A percentile compares a stretch with the other conserved stretches of the same genome.
phyloP scores from a whole-genome alignment of 1,284 basidiomycete species.

The Prillingera fragicola region DNA sequence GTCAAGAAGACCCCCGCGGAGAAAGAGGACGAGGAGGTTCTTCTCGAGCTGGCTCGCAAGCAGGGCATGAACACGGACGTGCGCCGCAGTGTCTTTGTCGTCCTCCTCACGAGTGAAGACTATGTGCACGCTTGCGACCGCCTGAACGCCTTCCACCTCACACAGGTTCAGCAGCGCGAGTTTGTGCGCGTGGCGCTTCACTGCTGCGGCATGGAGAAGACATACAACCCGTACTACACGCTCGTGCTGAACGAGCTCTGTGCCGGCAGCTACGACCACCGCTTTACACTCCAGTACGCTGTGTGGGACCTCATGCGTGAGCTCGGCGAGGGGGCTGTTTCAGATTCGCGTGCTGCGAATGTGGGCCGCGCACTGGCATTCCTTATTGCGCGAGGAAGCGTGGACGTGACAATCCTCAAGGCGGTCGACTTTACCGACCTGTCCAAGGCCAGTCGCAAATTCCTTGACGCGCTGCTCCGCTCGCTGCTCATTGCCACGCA shows the following conservation, averaged over 20 bases:
- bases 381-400: conserved; percentile 70
- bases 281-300: conserved; percentile 90
- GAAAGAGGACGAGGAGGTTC: conserved; percentile 51
- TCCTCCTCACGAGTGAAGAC: conserved; percentile 94
- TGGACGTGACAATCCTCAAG: conserved; percentile 74
- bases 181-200: conserved; percentile 87
- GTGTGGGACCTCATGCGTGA: conserved; percentile 96
- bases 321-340: conserved; percentile 61
- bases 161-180: conserved; percentile 88
- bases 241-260: conserved; percentile 68
- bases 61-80: conserved; percentile 99
- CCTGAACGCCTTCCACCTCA: conserved; percentile 72
- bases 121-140: conserved; percentile 89
- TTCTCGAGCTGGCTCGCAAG: conserved; percentile 74
- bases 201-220: conserved; percentile 85
- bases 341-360: conserved; percentile 41
- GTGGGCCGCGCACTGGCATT: conserved; percentile 71
- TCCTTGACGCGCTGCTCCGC: conserved; percentile 64
- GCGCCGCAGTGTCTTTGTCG: conserved; percentile 80
- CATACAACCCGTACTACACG: conserved; percentile 94
- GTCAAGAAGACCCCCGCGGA: conserved; percentile 10
- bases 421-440: conserved; percentile 76
- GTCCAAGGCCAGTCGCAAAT: conserved; percentile 58
- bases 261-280: conserved; percentile 57
- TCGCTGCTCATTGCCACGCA: conserved; percentile 69